A percentile compares a stretch with the other conserved stretches of the same genome.
Evolutionary conservation across 371 early-diverging fungal genomes (phyloP).

Genomic region (Mortierella sp.): DNA sequence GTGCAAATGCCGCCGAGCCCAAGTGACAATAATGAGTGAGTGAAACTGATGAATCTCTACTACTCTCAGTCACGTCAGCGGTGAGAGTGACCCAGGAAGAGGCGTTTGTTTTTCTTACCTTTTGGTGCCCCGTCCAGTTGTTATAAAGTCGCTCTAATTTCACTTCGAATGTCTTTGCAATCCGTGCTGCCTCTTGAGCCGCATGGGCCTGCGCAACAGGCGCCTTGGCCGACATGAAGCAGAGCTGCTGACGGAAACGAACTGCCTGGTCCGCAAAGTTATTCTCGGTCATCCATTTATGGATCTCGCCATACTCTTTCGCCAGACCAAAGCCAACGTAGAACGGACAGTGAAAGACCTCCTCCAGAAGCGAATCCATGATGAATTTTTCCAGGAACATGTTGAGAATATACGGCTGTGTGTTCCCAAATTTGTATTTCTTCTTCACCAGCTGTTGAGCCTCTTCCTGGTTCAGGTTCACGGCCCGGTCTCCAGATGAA

Average conservation of each 20-base stretch:
- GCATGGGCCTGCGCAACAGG: conserved; percentile 32
- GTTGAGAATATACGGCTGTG: conserved; percentile 52
- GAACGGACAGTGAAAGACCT: conserved; percentile 43
- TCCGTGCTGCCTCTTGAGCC: conserved; percentile 24
- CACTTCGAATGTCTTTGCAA: conserved; percentile 32
- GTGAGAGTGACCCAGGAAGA: too few species aligned
- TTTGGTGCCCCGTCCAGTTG: conserved; percentile 50
- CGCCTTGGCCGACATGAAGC: conserved; percentile 49
- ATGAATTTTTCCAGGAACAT: conserved; percentile 54
- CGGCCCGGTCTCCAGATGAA: conserved; percentile 43
- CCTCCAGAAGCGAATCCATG: conserved; percentile 48
- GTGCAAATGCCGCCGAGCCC: too few species aligned
- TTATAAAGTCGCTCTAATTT: conserved; percentile 43
- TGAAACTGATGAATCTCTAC: too few species aligned
- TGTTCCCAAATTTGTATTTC: conserved; percentile 46
- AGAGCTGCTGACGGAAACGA: conserved; percentile 52
- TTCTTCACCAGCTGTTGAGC: conserved; percentile 45
- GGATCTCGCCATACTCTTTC: conserved; percentile 24
- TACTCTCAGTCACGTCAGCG: too few species aligned
- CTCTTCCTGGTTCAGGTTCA: conserved; percentile 41
- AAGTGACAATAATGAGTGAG: too few species aligned
- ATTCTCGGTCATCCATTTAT: conserved; percentile 46
- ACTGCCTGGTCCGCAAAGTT: conserved; percentile 45
- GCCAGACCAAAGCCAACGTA: conserved; percentile 37
- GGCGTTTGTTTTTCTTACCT: conserved; percentile 18